Evolutionary conservation across 2,329 filamentous ascomycete genomes (phyloP).

Genomic region (Remersonia thermophila): DNA sequence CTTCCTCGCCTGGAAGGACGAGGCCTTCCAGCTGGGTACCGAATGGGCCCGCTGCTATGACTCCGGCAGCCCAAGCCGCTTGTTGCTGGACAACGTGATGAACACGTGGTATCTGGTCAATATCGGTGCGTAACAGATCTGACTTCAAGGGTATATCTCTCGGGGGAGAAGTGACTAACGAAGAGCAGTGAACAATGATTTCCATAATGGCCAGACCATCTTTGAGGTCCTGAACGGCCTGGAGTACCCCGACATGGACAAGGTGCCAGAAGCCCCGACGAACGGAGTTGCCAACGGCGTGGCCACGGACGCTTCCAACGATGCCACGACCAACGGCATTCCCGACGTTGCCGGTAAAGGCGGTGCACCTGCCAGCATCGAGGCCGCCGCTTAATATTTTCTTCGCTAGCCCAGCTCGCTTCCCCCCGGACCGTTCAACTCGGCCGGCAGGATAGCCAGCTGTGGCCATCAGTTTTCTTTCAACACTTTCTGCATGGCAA

Average conservation of each 20-base stretch:
- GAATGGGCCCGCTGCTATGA: conserved; percentile 94
- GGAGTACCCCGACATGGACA: conserved; percentile 51
- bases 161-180: conserved; percentile 2
- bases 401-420: conserved; percentile 2
- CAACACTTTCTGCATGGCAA: conserved; percentile 13
- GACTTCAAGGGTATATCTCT: neutral
- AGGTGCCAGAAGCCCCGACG: conserved; percentile 19
- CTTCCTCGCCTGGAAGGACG: conserved; percentile 97
- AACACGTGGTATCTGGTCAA: conserved; percentile 89
- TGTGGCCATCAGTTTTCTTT: conserved; percentile 4
- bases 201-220: conserved; percentile 70
- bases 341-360: conserved; percentile 1
- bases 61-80: conserved; percentile 60
- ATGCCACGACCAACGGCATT: no score
- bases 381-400: conserved; percentile 14
- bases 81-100: conserved; percentile 72
- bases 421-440: conserved; percentile 4
- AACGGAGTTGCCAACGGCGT: conserved; percentile 9
- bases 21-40: conserved; percentile 81
- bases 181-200: conserved; percentile 84
- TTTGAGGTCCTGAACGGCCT: conserved; percentile 80
- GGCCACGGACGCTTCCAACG: no score
- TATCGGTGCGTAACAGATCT: conserved; percentile 53
- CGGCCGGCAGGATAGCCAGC: neutral
- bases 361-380: neutral